Evolutionary conservation across 768 basidiomycete species (phyloP).

Genomic region (Podaxis sp.): DNA sequence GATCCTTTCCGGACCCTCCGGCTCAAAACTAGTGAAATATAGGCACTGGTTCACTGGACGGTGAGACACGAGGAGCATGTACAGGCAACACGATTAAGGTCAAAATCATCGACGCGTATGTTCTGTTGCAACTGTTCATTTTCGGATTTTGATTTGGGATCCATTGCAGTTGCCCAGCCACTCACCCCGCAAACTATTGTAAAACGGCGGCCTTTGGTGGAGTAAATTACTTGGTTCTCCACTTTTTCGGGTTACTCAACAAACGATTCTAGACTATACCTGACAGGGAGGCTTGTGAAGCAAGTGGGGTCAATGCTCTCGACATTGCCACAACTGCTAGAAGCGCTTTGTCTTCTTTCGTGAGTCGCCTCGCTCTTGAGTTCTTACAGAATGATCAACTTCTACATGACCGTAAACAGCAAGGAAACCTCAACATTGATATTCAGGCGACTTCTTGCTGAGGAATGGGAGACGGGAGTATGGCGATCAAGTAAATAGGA

Average conservation of each 20-base stretch:
- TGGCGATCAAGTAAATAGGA: background rate
- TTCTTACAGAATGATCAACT: background rate
- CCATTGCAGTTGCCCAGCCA: conserved; percentile 25
- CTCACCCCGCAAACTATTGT: conserved; percentile 35
- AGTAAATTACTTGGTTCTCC: conserved; percentile 12
- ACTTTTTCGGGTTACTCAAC: background rate
- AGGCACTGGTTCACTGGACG: conserved; percentile 20
- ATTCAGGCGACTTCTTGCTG: conserved; percentile 23
- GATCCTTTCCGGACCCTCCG: background rate
- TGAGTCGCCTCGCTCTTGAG: conserved; percentile 14
- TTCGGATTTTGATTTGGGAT: conserved; percentile 6
- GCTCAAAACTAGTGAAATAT: conserved; percentile 12
- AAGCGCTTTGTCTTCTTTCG: conserved; percentile 29
- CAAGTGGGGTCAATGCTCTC: conserved; percentile 28
- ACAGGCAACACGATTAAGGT: conserved; percentile 31
- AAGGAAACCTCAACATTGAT: conserved; percentile 27
- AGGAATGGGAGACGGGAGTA: background rate
- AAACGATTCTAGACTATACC: conserved; percentile 20
- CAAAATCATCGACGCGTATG: conserved; percentile 30
- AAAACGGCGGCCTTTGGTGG: conserved; percentile 25
- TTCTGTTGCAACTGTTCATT: background rate
- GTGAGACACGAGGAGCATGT: conserved; percentile 25
- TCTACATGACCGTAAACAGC: conserved; percentile 14
- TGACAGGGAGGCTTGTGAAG: conserved; percentile 29
- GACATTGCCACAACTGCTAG: conserved; percentile 33